Base-by-base conservation (phyloP, 2,329 filamentous ascomycete genomes). In the Aspergillus bombycis region DNA sequence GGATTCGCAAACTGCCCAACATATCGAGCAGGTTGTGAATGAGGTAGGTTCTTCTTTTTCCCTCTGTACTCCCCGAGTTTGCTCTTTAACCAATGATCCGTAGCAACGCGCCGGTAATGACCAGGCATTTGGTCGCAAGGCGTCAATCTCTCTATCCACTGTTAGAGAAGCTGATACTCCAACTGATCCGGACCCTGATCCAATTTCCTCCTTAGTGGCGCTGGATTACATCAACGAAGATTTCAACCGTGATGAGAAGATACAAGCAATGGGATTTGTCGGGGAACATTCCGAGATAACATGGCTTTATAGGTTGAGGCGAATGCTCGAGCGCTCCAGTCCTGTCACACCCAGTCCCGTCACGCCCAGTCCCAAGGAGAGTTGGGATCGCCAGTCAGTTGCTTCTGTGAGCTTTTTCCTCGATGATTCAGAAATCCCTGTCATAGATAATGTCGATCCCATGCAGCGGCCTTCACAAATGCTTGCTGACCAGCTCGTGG, bases 261-360 rank as follows among this genome's bases (percentile, higher is more conserved):
- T 76, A 14, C 73, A 77, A 57, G 72, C 75, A 1, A 76, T 76
- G 36, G 78, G 80, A 0, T 82, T 80, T 68, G 75, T 81, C 61
- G 80, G 80, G 12, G 81, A 80, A 62, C 78, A 80, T 59, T 81
- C 80, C 6, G 79, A 81, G 58, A 74, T 80, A 46, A 76, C 75
- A 26, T 82, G 80, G 80, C 66, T 82, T 30, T 77, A 81, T 65
- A 73, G 77, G 58, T 68, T 82, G 59, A 77, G 75, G 54, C 73
- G 77, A 57, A 67, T 75, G 34, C 76, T 79, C 57, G 74, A 77
- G 57, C 70, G 68, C 38, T 72, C 70, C 14, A 68, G 54, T 50
- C 66, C 64, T 2, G 65, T 63, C 43, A 57, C 65, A 41, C 57
- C 59, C 28, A 67, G 63, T 58, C 56, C 58, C 28, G 65, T 63